A percentile compares a stretch with the other conserved stretches of the same genome.
Evolutionary conservation across 73 alveolate species (phyloP).

Genomic region (Uronychia setigera): DNA sequence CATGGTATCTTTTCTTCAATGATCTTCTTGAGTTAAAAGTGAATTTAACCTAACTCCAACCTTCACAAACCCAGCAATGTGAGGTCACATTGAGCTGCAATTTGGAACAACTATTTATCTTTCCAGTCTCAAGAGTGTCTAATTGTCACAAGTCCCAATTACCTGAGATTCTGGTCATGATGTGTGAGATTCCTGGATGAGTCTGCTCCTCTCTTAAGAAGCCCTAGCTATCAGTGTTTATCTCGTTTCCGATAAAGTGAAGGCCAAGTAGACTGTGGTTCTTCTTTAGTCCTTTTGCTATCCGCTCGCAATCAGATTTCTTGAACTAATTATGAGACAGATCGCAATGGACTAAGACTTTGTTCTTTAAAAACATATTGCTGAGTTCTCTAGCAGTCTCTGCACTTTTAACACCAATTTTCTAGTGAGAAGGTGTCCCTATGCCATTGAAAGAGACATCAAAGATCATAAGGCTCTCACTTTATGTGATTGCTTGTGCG

Average conservation of each 20-base stretch:
- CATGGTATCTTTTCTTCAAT: conserved; percentile 33
- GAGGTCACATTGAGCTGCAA: not conserved
- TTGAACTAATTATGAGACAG: conserved; percentile 76
- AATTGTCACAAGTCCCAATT: not conserved
- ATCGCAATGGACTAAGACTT: conserved; percentile 79
- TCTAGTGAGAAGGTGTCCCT: conserved; percentile 7
- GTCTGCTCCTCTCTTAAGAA: conserved; percentile 26
- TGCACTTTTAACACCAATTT: not conserved
- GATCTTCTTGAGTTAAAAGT: conserved; percentile 3
- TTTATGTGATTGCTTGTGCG: not conserved
- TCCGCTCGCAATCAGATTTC: conserved; percentile 62
- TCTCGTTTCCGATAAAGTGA: conserved; percentile 88
- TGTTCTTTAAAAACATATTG: not conserved
- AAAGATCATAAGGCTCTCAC: conserved; percentile 5
- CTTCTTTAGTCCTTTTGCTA: conserved; percentile 67
- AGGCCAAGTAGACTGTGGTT: conserved; percentile 83
- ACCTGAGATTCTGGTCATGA: not conserved
- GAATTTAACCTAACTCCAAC: conserved; percentile 81
- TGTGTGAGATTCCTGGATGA: conserved; percentile 17
- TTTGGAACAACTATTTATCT: not conserved
- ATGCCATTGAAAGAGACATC: conserved; percentile 28
- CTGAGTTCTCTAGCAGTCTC: not conserved
- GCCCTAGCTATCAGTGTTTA: conserved; percentile 75
- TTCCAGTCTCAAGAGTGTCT: not conserved
- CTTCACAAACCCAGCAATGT: conserved; percentile 89